Evolutionary conservation across 768 basidiomycete genomes (phyloP), one percentile per base, ranked within the genome.

Genomic region (Tricholoma hemisulphureum): DNA sequence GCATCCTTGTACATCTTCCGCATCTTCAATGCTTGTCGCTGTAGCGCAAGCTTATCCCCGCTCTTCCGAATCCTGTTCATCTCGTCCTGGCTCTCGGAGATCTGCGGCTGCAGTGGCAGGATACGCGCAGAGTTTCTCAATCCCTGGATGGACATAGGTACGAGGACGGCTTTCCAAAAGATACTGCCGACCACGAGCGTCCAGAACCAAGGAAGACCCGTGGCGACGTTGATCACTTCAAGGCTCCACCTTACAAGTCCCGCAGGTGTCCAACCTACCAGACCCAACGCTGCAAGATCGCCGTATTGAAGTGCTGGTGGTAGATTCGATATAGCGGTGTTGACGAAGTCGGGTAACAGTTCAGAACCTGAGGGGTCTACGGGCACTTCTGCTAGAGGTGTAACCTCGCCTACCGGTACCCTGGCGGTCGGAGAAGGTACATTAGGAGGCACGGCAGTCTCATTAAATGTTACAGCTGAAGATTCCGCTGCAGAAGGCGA

Each of bases 131-230:
- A 74, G 62, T 84, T 83, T 57, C 81, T 83, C 60, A 86, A 69
- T 53, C 80, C 79, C 54, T 75, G 74, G 50, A 92, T 73, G 23
- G 81, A 73, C 62, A 88, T 73, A 2, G 89, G 90, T 52, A 91
- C 69, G 46, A 89, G 77, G 50, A 80, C 46, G 18, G 81, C 50
- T 20, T 88, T 85, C 77, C 88, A 84, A 66, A 85, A 65, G 10
- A 87, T 55, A 24, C 86, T 83, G 26, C 85, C 84, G 4, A 73
- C 75, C 43, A 93, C 72, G 71, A 95, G 90, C 49, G 91, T 88
- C 79, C 86, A 84, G 75, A 90, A 90, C 92, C 93, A 95, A 0
- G 89, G 87, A 58, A 93, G 71, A 34, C 85, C 87, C 0, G 84
- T 83, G 49, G 77, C 71, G 51, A 92, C 85, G 61, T 93, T 84